Percentiles rank a stretch among this genome's conserved stretches.
Evolutionary conservation across 306 rosid genomes (phyloP).

Genomic region (Begonia loranthoides): DNA sequence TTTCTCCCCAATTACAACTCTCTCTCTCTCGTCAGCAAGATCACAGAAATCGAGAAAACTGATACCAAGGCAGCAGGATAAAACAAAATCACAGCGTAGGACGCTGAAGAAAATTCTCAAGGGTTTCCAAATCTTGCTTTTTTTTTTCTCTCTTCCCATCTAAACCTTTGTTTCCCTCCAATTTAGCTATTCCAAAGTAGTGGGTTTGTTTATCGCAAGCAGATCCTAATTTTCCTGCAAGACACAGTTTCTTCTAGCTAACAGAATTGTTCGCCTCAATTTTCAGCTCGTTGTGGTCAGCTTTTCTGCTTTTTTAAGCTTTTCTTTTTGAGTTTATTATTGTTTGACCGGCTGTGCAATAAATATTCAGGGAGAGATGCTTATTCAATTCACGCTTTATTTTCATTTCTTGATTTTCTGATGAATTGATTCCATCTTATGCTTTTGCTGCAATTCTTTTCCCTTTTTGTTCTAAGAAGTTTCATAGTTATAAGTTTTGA

Average conservation of each 20-base stretch:
- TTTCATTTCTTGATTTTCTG: too few species aligned
- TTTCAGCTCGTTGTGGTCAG: constrained; percentile 23
- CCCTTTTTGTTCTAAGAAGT: too few species aligned
- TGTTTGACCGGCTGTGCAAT: not conserved
- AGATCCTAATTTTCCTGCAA: constrained; percentile 23
- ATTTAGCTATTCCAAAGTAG: constrained; percentile 41
- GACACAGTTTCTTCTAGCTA: not conserved
- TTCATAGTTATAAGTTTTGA: too few species aligned
- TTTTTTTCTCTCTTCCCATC: not conserved
- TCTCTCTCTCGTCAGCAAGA: constrained; percentile 8
- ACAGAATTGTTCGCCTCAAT: constrained; percentile 4
- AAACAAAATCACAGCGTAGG: not conserved
- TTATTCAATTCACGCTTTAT: too few species aligned
- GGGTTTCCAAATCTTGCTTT: constrained; percentile 13
- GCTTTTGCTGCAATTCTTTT: too few species aligned
- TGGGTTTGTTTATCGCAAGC: constrained; percentile 17
- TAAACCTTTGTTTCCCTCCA: constrained; percentile 2
- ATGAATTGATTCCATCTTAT: too few species aligned
- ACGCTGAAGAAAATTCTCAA: not conserved
- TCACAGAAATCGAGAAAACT: constrained; percentile 12
- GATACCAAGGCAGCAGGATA: constrained; percentile 2
- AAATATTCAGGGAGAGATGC: not conserved
- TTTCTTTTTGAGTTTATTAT: not conserved
- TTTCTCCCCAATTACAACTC: not conserved
- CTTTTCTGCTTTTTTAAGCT: constrained; percentile 4